phyloP scores from a whole-genome alignment of 2,329 filamentous ascomycete species.

The Aspergillus sp. region DNA sequence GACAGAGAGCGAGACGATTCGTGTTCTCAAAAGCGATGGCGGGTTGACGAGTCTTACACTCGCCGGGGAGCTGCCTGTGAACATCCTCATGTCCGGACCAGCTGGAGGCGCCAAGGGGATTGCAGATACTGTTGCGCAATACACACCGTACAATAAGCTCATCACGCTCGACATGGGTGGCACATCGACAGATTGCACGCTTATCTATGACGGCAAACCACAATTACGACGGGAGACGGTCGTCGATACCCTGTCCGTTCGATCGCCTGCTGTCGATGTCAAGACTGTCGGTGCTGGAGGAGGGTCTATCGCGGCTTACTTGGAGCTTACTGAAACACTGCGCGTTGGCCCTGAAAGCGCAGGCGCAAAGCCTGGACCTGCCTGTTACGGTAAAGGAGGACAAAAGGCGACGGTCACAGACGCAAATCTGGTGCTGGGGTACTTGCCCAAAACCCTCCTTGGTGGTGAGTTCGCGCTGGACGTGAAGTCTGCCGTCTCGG shows the following conservation, averaged over 20 bases:
- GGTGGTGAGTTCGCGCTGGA: conserved; percentile 43
- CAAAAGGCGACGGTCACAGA: conserved; percentile 44
- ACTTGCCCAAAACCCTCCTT: conserved; percentile 41
- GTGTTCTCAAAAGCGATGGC: conserved; percentile 46
- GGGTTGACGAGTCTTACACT: conserved; percentile 41
- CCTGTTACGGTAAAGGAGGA: conserved; percentile 45
- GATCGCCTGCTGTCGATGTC: conserved; percentile 44
- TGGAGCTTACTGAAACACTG: conserved; percentile 42
- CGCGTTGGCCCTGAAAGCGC: conserved; percentile 48
- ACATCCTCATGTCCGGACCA: conserved; percentile 45
- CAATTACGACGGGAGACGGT: conserved; percentile 42
- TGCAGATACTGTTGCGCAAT: conserved; percentile 40
- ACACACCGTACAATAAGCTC: conserved; percentile 43
- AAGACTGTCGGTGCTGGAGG: conserved; percentile 46
- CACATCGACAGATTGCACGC: conserved; percentile 44
- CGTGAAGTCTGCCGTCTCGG: conserved; percentile 35
- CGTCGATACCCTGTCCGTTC: conserved; percentile 39
- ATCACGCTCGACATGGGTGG: conserved; percentile 49
- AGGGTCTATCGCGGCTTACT: conserved; percentile 44
- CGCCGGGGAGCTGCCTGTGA: conserved; percentile 43
- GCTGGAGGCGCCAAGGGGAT: conserved; percentile 47
- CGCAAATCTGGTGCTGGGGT: conserved; percentile 44
- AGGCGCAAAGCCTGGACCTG: conserved; percentile 44
- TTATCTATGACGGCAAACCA: conserved; percentile 39
- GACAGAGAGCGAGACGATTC: conserved; percentile 39